Evolutionary conservation across 2,329 filamentous ascomycete genomes (phyloP).

Genomic region (Epichloe brachyelytri): DNA sequence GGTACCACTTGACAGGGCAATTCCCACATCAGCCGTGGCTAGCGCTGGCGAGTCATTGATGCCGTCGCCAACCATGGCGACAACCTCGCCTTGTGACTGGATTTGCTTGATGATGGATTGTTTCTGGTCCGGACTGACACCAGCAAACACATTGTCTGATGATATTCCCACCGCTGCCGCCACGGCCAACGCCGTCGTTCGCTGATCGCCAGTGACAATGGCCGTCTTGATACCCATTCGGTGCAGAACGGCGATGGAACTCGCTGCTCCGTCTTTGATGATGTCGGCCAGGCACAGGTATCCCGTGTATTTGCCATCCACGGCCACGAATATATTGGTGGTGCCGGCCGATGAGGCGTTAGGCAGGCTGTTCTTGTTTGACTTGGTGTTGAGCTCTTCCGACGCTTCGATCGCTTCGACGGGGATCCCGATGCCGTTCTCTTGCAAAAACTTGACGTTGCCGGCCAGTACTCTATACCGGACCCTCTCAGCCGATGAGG

Average conservation of each 20-base stretch:
- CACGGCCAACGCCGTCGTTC: slow-evolving; percentile 70
- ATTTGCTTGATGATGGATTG: slow-evolving; percentile 70
- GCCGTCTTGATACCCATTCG: slow-evolving; percentile 77
- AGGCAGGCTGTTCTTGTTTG: slow-evolving; percentile 16
- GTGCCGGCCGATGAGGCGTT: slow-evolving; percentile 43
- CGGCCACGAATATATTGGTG: slow-evolving; percentile 83
- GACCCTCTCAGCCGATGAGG: slow-evolving; percentile 49
- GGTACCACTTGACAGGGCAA: slow-evolving; percentile 83
- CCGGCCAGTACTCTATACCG: slow-evolving; percentile 75
- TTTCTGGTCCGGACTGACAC: slow-evolving; percentile 85
- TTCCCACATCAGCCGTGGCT: slow-evolving; percentile 83
- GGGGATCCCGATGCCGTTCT: slow-evolving; percentile 55
- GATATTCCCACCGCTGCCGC: slow-evolving; percentile 73
- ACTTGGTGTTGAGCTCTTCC: slow-evolving; percentile 40
- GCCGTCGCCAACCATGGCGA: slow-evolving; percentile 96
- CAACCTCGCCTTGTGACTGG: slow-evolving; percentile 59
- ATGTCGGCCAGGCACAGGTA: slow-evolving; percentile 77
- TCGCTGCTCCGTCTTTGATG: slow-evolving; percentile 76
- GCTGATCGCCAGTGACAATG: slow-evolving; percentile 89
- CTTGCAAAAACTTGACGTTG: slow-evolving; percentile 64
- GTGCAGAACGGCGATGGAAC: slow-evolving; percentile 68
- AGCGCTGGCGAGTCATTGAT: slow-evolving; percentile 97
- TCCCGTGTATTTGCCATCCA: slow-evolving; percentile 70
- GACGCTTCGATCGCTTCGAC: slow-evolving; percentile 49
- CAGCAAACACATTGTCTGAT: slow-evolving; percentile 62